Evolutionary conservation across 306 rosid species (phyloP).

Genomic region (Castanospermum australe): DNA sequence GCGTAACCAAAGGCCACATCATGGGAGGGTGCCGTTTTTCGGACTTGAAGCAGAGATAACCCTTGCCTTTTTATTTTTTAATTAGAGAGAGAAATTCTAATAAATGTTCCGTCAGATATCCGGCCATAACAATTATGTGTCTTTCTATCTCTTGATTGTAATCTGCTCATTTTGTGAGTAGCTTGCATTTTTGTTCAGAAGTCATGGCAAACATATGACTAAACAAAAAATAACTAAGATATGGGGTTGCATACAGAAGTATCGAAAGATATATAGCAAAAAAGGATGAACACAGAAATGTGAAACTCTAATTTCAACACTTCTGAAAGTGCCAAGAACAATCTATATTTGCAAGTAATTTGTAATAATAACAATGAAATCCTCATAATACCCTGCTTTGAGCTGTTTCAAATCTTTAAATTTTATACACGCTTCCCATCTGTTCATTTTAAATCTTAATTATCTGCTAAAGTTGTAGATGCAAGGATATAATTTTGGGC

Average conservation of each 20-base stretch:
- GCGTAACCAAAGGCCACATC: conserved; percentile 1
- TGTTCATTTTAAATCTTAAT: not conserved
- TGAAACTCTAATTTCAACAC: not conserved
- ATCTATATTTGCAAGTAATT: not conserved
- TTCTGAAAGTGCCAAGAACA: not conserved
- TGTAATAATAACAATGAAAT: not conserved
- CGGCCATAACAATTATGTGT: not conserved
- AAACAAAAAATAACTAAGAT: not conserved
- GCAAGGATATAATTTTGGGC: not conserved
- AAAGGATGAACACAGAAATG: not conserved
- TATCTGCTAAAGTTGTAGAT: not conserved
- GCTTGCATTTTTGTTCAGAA: not conserved
- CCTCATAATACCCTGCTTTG: not conserved
- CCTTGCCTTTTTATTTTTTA: too few relatives aligned
- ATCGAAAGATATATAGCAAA: not conserved
- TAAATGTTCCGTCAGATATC: not conserved
- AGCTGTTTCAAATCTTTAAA: not conserved
- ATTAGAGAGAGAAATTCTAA: too few relatives aligned
- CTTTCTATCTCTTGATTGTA: not conserved
- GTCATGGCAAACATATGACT: not conserved
- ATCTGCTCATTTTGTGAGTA: not conserved
- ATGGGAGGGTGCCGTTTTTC: not conserved
- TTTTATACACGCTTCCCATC: not conserved
- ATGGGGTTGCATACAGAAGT: conserved; percentile 1
- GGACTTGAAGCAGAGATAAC: not conserved